These are phyloP conservation scores for Astragalus membranaceus DNA, from an alignment of 306 rosid genomes.

Conservation along the genomic window DNA sequence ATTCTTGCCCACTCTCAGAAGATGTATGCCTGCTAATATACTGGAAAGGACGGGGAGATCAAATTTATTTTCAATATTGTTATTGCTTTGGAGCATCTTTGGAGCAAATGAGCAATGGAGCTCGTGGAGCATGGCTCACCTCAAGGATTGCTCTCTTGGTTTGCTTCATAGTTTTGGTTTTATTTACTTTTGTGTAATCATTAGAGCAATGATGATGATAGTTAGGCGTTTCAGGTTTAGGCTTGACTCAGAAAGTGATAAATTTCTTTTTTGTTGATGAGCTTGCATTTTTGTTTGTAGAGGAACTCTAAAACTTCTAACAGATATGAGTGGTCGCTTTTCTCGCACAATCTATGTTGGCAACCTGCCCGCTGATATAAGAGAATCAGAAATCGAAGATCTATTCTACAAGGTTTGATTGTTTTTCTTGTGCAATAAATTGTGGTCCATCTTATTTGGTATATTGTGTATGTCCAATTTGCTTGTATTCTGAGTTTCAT, in stretches of 20 bases:
- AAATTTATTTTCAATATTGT: conserved; percentile 79
- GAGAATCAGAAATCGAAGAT: conserved; percentile 89
- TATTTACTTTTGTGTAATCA: conserved; percentile 51
- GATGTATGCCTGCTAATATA: conserved; percentile 84
- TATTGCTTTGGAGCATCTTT: conserved; percentile 96
- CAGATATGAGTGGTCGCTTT: conserved; percentile 93
- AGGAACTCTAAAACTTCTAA: conserved; percentile 20
- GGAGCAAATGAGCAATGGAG: conserved; percentile 99
- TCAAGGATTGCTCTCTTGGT: conserved; percentile 99
- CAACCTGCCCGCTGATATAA: conserved; percentile 89
- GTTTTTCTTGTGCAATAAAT: background rate
- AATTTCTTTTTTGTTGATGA: conserved; percentile 17
- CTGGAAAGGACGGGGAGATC: conserved; percentile 96
- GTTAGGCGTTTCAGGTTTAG: conserved; percentile 29
- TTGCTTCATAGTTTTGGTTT: conserved; percentile 96
- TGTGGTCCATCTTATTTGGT: background rate
- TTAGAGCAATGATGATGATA: conserved; percentile 39
- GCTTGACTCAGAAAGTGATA: conserved; percentile 15
- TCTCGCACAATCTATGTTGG: conserved; percentile 99
- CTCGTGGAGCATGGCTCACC: conserved; percentile 99
- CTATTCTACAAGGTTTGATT: conserved; percentile 76
- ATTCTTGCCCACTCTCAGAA: conserved; percentile 95
- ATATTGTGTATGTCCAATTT: background rate
- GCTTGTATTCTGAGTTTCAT: background rate
- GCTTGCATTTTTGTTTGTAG: conserved; percentile 43